Base-by-base conservation (phyloP, 768 basidiomycete genomes). In the Suillus subluteus region DNA sequence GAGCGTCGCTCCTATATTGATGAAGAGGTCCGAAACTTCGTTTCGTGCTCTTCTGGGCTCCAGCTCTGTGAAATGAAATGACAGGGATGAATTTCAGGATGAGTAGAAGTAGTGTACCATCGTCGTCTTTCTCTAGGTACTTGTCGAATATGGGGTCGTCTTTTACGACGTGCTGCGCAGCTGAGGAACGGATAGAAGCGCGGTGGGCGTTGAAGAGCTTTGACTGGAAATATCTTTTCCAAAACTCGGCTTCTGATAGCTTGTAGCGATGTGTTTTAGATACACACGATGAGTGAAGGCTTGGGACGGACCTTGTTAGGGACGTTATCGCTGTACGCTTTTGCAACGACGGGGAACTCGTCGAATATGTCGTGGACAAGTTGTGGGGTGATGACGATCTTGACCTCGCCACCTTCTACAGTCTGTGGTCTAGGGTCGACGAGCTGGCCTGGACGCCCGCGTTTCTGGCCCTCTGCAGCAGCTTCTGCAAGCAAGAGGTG, bases 311-410 rank as follows among this genome's bases (percentile, higher is more conserved):
- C 96, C 83, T 92, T 91, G 69, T 79, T 86, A 3, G 97, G 96
- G 1, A 99, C 96, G 70, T 96, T 96, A 73, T 97, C 96, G 67
- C 82, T 90, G 73, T 98, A 97, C 0, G 96, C 97, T 76, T 88
- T 92, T 48, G 91, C 90, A 15, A 99, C 95, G 40, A 98, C 91
- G 2, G 98, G 96, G 75, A 96, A 99, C 80, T 98, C 96, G 69
- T 99, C 96, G 72, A 99, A 99, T 59, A 99, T 95, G 73, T 99
- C 97, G 72, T 94, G 89, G 41, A 97, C 92, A 55, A 98, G 84
- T 77, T 96, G 94, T 18, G 92, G 92, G 3, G 95, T 96, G 58
- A 97, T 91, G 68, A 91, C 87, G 69, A 96, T 94, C 77, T 94
- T 96, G 74, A 92, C 86, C 78, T 96, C 93, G 21, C 93, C 94